These are phyloP conservation scores for Danielozyma ontarioensis DNA, from an alignment of 805 yeast species.

Conservation along the genomic window DNA sequence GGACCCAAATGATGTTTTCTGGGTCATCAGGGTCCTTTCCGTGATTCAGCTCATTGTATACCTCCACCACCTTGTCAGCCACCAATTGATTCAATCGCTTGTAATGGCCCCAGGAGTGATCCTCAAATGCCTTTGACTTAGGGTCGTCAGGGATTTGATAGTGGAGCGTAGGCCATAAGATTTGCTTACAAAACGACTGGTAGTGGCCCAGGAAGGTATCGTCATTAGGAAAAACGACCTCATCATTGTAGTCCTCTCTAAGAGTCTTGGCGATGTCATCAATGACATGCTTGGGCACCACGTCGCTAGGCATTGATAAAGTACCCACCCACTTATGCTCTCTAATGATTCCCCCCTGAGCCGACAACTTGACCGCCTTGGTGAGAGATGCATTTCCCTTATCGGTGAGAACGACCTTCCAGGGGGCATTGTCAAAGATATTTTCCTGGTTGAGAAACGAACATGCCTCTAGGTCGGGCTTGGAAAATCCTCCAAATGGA, in stretches of 20 bases:
- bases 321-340: conserved; percentile 79
- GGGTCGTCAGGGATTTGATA: conserved; percentile 96
- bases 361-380: conserved; percentile 72
- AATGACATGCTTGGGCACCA: conserved; percentile 54
- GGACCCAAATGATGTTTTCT: conserved; percentile 80
- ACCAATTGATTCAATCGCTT: conserved; percentile 67
- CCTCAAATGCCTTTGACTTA: conserved; percentile 89
- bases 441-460: conserved; percentile 39
- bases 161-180: conserved; percentile 91
- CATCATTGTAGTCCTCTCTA: conserved; percentile 46
- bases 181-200: conserved; percentile 86
- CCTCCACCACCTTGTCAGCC: conserved; percentile 68
- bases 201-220: conserved; percentile 85
- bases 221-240: conserved; percentile 72
- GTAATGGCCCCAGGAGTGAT: conserved; percentile 89
- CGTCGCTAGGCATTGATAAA: conserved; percentile 85
- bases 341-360: conserved; percentile 27
- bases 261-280: conserved; percentile 47
- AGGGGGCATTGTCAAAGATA: conserved; percentile 57
- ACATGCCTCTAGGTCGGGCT: conserved; percentile 44
- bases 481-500: conserved; percentile 73
- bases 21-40: conserved; percentile 42
- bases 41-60: conserved; percentile 46
- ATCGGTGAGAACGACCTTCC: conserved; percentile 64
- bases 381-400: conserved; percentile 86